Evolutionary conservation across 2,329 filamentous ascomycete species (phyloP), one percentile per base, ranked within the genome.

Genomic region (Calycina herbarum): DNA sequence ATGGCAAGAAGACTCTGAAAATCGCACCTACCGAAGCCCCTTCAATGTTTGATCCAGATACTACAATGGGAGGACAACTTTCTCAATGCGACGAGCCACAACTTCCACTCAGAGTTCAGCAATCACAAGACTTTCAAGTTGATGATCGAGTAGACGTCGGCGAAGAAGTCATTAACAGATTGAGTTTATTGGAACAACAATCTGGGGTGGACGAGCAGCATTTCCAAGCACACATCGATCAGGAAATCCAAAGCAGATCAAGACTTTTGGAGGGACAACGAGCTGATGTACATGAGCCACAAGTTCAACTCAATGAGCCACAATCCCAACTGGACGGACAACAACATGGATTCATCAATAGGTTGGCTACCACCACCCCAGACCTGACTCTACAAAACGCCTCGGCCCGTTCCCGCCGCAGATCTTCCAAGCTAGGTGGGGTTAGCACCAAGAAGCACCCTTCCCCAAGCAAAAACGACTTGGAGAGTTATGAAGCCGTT

Each of bases 371-470:
- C 38, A 40, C 38, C 38, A 40, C 38, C 38, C 38, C 38, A 4
- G 38, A 40, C 13, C 13, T 40, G 38, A 40, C 38, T 40, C 38
- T 40, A 40, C 38, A 13, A 40, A 17, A 40, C 3, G 38, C 38
- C 38, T 40, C 38, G 17, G 5, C 38, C 38, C 38, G 38, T 40
- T 40, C 38, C 11, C 38, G 38, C 38, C 56, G 56, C 27, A 58
- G 24, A 31, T 35, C 17, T n/a, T 45, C 54, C 10, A 42, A 48
- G 15, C 48, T 58, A n/a, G 61, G 31, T 17, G 68, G 60, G 62
- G 54, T 54, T 17, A 40, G 38, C 38, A 62, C 63, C 4, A 73
- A 73, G 62, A 73, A 73, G 42, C 70, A 73, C 61, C 70, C 71
- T 0, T 73, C 72, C 17, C 69, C 70, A 61, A 73, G 68, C 57